phyloP scores from a whole-genome alignment of 805 yeast species.

The Spathaspora girioi region DNA sequence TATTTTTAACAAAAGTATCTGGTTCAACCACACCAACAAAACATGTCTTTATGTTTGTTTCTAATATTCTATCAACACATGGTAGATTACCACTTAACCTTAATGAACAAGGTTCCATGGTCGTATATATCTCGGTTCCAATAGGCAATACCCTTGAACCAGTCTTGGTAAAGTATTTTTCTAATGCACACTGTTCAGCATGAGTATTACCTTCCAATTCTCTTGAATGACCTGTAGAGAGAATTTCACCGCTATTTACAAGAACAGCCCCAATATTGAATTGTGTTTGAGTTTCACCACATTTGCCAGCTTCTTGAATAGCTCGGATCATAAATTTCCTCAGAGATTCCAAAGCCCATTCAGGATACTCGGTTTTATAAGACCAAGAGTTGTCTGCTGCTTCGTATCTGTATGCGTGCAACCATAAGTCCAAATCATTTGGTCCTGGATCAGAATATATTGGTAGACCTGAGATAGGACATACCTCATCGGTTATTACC shows the following conservation, averaged over 20 bases:
- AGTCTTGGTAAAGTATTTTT: conserved; percentile 53
- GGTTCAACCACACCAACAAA: conserved; percentile 95
- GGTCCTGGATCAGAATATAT: conserved; percentile 86
- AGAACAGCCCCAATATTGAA: conserved; percentile 93
- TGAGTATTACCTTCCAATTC: conserved; percentile 95
- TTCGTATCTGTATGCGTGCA: conserved; percentile 83
- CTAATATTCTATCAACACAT: conserved; percentile 76
- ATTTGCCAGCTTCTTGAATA: conserved; percentile 69
- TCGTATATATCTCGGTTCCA: conserved; percentile 83
- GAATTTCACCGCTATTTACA: conserved; percentile 53
- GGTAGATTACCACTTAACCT: conserved; percentile 88
- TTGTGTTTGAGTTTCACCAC: conserved; percentile 80
- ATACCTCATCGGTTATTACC: conserved; percentile 50
- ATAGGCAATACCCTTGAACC: conserved; percentile 49
- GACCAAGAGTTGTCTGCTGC: conserved; percentile 61
- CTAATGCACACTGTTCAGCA: conserved; percentile 93
- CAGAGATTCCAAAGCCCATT: conserved; percentile 71
- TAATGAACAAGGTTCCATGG: conserved; percentile 96
- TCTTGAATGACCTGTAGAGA: conserved; percentile 85
- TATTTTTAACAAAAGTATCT: conserved; percentile 76
- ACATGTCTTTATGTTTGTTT: conserved; percentile 58
- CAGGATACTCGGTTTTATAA: conserved; percentile 72
- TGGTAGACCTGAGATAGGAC: conserved; percentile 65
- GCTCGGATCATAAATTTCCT: conserved; percentile 70
- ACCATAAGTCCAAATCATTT: conserved; percentile 81